Evolutionary conservation across 495 filamentous ascomycete species (phyloP).

Genomic region (Clohesyomyces aquaticus): DNA sequence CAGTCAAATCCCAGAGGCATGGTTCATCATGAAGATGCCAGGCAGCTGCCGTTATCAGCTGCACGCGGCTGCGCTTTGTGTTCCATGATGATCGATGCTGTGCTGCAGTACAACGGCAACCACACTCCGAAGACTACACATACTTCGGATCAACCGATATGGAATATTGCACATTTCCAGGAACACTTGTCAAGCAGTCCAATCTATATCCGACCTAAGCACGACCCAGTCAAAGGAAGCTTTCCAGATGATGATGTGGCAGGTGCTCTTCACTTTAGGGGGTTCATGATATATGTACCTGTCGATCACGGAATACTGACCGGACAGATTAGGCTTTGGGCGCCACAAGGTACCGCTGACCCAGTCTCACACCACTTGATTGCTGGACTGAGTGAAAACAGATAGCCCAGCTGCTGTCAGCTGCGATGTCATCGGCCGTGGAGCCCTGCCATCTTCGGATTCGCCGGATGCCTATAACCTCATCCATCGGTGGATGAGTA

Average conservation of each 20-base stretch:
- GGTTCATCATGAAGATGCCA: slow-evolving; percentile 27
- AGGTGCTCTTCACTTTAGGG: slow-evolving; percentile 12
- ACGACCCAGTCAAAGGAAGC: slow-evolving; percentile 8
- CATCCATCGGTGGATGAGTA: slow-evolving; percentile 18
- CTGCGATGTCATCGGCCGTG: slow-evolving; percentile 28
- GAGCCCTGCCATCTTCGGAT: slow-evolving; percentile 27
- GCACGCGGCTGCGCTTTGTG: slow-evolving; percentile 15
- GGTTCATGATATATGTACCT: slow-evolving; percentile 29
- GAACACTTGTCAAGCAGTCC: slow-evolving; percentile 16
- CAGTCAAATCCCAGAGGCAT: slow-evolving; percentile 25
- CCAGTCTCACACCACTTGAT: not conserved
- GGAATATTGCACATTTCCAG: slow-evolving; percentile 9
- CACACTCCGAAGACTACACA: not conserved
- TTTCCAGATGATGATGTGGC: slow-evolving; percentile 26
- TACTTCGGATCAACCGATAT: not conserved
- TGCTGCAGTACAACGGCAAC: slow-evolving; percentile 20
- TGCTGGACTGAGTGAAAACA: slow-evolving; percentile 21
- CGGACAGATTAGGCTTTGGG: slow-evolving; percentile 23
- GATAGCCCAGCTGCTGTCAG: slow-evolving; percentile 33
- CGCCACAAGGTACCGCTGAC: slow-evolving; percentile 20
- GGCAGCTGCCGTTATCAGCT: slow-evolving; percentile 18
- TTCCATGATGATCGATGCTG: slow-evolving; percentile 25
- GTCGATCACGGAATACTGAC: slow-evolving; percentile 17
- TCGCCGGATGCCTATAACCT: slow-evolving; percentile 34
- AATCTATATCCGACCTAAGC: slow-evolving; percentile 22